phyloP scores from a whole-genome alignment of 176 grass and related monocot species.

The Zoysia pacifica region DNA sequence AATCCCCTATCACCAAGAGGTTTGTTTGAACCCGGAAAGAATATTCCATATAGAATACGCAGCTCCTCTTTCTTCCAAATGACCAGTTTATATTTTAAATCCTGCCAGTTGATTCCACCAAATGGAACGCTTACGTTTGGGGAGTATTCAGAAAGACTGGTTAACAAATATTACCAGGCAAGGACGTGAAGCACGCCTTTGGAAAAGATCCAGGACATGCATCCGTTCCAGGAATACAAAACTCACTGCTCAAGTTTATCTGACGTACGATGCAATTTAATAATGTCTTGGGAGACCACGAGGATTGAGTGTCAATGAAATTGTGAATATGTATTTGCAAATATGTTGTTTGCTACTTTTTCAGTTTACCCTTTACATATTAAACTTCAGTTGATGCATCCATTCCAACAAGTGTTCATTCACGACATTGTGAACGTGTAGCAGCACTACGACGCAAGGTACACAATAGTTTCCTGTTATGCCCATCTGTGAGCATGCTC shows the following conservation, averaged over 20 bases:
- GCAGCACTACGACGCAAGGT: no score
- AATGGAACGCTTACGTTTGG: slow-evolving; percentile 78
- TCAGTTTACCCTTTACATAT: not conserved
- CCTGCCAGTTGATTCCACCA: slow-evolving; percentile 67
- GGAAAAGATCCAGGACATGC: not conserved
- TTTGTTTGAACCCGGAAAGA: slow-evolving; percentile 27
- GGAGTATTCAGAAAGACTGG: slow-evolving; percentile 76
- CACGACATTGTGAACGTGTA: no score
- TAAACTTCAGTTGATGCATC: not conserved
- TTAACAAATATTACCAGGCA: slow-evolving; percentile 71
- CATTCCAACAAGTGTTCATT: no score
- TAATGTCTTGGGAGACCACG: not conserved
- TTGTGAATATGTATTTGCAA: no score
- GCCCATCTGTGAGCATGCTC: no score
- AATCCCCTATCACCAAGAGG: slow-evolving; percentile 80
- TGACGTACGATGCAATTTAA: not conserved
- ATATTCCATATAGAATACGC: no score
- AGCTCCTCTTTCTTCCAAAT: not conserved
- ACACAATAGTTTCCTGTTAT: no score
- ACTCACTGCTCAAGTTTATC: not conserved
- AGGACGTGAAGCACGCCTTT: slow-evolving; percentile 31
- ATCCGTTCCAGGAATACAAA: slow-evolving; percentile 1
- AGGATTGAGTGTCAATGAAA: not conserved
- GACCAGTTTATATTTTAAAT: not conserved
- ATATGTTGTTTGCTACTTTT: not conserved